Base-by-base conservation (phyloP, 805 yeast species). In the Saccharomycopsis babjevae region DNA sequence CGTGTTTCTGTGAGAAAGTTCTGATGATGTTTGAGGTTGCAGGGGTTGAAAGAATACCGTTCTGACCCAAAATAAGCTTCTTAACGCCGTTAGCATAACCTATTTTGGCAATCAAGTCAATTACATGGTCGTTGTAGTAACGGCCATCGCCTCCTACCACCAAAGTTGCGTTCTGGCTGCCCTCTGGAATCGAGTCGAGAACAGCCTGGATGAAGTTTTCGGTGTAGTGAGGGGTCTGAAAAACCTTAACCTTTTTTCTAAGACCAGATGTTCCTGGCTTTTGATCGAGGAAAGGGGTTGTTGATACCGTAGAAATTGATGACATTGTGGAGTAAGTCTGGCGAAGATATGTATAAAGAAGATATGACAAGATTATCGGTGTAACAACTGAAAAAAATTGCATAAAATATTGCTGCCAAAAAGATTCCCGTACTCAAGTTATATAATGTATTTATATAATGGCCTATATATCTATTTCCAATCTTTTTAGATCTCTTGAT, bases 131-230 rank as follows among this genome's bases (percentile, higher is more conserved):
- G 71, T 92, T 92, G 77, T 90, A 94, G 78, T 78, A 93, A 68
- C 99, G 85, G 55, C 98, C 98, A 72, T 93, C 99, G 62, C 99
- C 99, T 62, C 99, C 99, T 66, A 93, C 85, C 1, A 92, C 97
- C 63, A 93, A 77, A 3, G 87, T 83, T 3, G 97, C 79, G 61
- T 76, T 87, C 60, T 81, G 60, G 7, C 85, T 75, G 34, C 97
- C 97, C 72, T 93, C 97, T 22, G 98, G 98, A 67, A 93, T 92
- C 42, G 97, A 83, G 61, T 83, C 83, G 60, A 92, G 72, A 62
- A 90, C 81, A 7, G 97, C 82, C 74, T 93, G 99, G 67, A 94
- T 81, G 76, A 93, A 93, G 77, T 94, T 93, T 73, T 93, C 98
- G 1, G 96, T 87, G 76, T 93, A 93, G 72, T 89, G 77, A 13